Evolutionary conservation across 2,329 filamentous ascomycete genomes (phyloP), one percentile per base, ranked within the genome.

Genomic region (Massarina eburnea): DNA sequence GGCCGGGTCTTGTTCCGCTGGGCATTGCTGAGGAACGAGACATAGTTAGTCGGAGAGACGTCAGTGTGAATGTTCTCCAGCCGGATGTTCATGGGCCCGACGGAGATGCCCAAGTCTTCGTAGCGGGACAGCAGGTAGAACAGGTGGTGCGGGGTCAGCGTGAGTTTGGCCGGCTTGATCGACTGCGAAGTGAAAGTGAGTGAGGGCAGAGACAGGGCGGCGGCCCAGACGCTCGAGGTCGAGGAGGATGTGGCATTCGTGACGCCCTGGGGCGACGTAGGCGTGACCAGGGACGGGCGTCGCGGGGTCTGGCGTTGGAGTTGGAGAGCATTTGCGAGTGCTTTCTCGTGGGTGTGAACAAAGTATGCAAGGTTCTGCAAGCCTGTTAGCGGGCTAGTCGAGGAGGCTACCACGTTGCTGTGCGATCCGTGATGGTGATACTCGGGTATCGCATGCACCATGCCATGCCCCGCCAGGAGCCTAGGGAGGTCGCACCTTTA

Each of bases 81-180:
- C 26, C 94, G 87, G 49, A 99, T 85, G 66, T 94, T 96, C 91
- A 96, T 96, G 24, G 92, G 91, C 4, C 94, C 94, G 52, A 97
- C 91, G 51, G 86, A 80, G 57, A 97, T 94, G 48, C 85, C 84
- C 49, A 97, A 80, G 54, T 96, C 92, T 74, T 96, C 91, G 71
- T 97, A 96, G 44, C 91, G 89, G 45, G 91, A 96, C 43, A 99
- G 82, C 24, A 99, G 82, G 69, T 96, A 99, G 76, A 96, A 97
- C 22, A 99, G 83, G 69, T 99, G 94, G 66, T 99, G 94, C 17
- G 94, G 89, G 10, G 94, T 97, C 53, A 99, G 80, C 30, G 91
- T 91, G 57, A 99, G 78, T 74, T 95, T 96, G 32, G 89, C 89
- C 17, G 91, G 89, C 74, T 95, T 96, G 64, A 91, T 81, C 59